Evolutionary conservation across 2,329 filamentous ascomycete species (phyloP).

Genomic region (Pseudocercospora eumusae): DNA sequence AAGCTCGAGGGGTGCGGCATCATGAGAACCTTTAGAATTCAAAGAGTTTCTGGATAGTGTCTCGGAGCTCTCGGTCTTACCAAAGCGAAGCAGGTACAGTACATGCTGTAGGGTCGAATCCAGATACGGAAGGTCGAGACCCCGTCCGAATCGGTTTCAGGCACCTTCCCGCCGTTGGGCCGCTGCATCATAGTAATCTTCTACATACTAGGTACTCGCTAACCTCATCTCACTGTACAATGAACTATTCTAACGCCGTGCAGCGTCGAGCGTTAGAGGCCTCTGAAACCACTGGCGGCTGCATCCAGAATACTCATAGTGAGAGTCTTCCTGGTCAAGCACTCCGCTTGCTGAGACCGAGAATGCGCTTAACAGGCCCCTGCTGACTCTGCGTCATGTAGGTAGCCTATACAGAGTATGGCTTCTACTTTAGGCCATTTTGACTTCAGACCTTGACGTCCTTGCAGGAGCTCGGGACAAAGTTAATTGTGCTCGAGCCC

Average conservation of each 20-base stretch:
- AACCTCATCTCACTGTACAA: background rate
- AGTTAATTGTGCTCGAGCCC: conserved; percentile 17
- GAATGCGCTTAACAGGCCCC: background rate
- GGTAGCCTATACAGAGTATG: conserved; percentile 9
- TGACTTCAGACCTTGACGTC: conserved; percentile 16
- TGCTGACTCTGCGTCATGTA: conserved; percentile 10
- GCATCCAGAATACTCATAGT: background rate
- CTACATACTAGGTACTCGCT: no score
- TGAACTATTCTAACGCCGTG: background rate
- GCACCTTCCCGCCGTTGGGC: background rate
- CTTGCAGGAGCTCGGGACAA: conserved; percentile 15
- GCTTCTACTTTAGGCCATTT: conserved; percentile 8
- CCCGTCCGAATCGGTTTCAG: no score
- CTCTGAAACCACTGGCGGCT: background rate
- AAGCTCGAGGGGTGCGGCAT: background rate
- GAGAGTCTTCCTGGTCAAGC: background rate
- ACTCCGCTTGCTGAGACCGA: conserved; percentile 7
- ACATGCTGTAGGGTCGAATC: background rate
- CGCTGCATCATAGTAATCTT: no score
- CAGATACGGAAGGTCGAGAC: background rate
- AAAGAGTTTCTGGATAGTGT: background rate
- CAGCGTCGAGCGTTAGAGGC: background rate
- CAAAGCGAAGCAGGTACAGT: background rate
- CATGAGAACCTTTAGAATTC: no score
- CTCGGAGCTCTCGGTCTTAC: background rate